These are phyloP conservation scores for Rubia balearica DNA, from an alignment of 305 asterid species.

Conservation along the genomic window DNA sequence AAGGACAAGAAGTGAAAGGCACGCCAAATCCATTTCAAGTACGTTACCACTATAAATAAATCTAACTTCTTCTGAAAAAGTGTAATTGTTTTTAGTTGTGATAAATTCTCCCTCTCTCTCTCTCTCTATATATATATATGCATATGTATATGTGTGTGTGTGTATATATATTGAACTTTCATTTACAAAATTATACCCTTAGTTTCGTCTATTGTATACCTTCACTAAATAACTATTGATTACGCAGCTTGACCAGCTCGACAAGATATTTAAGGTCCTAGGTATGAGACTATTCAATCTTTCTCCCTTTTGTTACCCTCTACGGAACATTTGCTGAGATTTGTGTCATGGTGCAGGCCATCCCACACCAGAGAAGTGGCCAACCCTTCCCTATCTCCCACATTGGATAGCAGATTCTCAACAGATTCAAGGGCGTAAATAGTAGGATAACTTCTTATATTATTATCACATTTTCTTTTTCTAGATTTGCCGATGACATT, in stretches of 20 bases:
- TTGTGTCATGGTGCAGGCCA: conserved; percentile 54
- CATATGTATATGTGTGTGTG: too few species aligned
- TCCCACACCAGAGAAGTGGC: conserved; percentile 97
- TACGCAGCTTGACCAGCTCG: conserved; percentile 96
- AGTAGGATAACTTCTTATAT: conserved; percentile 43
- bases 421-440: conserved; percentile 88
- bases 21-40: conserved; percentile 97
- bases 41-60: conserved; percentile 16
- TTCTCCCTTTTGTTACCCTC: conserved; percentile 15
- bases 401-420: conserved; percentile 86
- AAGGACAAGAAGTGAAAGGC: conserved; percentile 99
- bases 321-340: conserved; percentile 16
- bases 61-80: conserved; percentile 8
- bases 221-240: conserved; percentile 24
- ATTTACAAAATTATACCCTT: neutral
- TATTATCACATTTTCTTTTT: conserved; percentile 3
- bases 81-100: neutral
- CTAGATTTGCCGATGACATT: conserved; percentile 1
- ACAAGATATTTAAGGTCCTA: conserved; percentile 91
- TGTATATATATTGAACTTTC: neutral
- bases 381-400: conserved; percentile 80
- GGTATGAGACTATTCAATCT: conserved; percentile 46
- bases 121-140: neutral
- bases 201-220: neutral
- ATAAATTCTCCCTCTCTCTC: neutral